Evolutionary conservation across 495 filamentous ascomycete genomes (phyloP), one percentile per base, ranked within the genome.

Genomic region (Evansstolkia leycettana): DNA sequence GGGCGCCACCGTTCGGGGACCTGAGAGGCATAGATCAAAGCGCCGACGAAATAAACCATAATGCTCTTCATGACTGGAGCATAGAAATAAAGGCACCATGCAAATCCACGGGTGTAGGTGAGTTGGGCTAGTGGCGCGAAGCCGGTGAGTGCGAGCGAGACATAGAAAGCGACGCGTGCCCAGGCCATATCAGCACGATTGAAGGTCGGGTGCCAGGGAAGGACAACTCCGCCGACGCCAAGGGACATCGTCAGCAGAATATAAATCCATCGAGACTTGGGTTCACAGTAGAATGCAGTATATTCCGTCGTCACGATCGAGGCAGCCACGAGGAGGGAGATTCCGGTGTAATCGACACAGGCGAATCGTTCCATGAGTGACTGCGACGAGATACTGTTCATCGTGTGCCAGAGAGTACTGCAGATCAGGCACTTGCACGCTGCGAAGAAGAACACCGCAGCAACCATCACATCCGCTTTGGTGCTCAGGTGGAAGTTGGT

Each of bases 221-320:
- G 67, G 35, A 96, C 86, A 42, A 88, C 82, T 17, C 90, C 90
- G 34, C 76, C 84, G 38, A 94, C 62, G 17, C 90, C 89, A 11
- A 99, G 70, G 12, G 76, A 55, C 44, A 83, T 77, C 5, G 90
- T 96, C 13, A 80, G 67, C 27, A 71, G 59, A 54, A 99, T 88
- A 62, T 95, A 98, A 17, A 76, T 64, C 73, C 81, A 92, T 20
- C 86, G 84, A 38, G 80, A 84, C 23, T 80, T 52, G 5, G 90
- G 89, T 43, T 99, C 92, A 58, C 89, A 93, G 57, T 99, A 96
- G 60, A 99, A 96, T 24, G 89, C 90, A 3, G 92, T 94, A 60
- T 95, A 96, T 54, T 99, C 90, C 35, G 84, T 93, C 3, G 90
- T 94, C 75, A 96, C 88, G 60, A 99, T 96, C 28, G 85, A 93